Evolutionary conservation across 495 filamentous ascomycete species (phyloP), one percentile per base, ranked within the genome.

Genomic region (Penicillium malachiteum): DNA sequence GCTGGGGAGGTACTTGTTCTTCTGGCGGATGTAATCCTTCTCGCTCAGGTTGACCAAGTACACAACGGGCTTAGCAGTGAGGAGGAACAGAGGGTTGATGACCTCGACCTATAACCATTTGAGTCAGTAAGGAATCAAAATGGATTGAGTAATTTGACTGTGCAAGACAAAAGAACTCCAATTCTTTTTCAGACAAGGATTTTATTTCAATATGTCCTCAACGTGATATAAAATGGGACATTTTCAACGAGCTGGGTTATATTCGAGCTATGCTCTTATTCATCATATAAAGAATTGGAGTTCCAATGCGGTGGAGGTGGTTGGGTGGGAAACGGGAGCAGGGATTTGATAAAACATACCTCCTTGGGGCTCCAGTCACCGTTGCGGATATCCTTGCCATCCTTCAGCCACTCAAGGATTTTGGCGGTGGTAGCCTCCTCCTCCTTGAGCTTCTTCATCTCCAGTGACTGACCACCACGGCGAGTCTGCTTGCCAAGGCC

Each of bases 231-330:
- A 82, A 85, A 68, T 71, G 71, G 68, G 87, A 79, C 84, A 84
- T 6, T 32, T 86, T 97, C 94, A 84, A 96, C 86, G 94, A 98
- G 94, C 94, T 98, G 94, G 94, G 94, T 89, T 96, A 92, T 68
- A 89, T 80, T 91, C 87, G 88, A 93, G 91, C 90, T 81, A 77
- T 85, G 89, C 92, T 92, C 88, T 96, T 96, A 85, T 84, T 98
- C 94, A 97, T 98, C 94, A 94, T 87, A 60, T 45, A 70, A 76
- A 26, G 21, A 84, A 54, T 52, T 56, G 61, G 58, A 62, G 53
- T 60, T 40, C 18, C 12, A 48, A 39, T 41, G 18, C 13, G n/a
- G 13, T 14, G 42, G 21, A 14, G 37, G 33, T 49, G 32, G 10
- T 38, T 8, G 31, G 37, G 2, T 8, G 0, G 5, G 13, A 31